These are phyloP conservation scores for Neonectria ditissima DNA, from an alignment of 2,329 filamentous ascomycete species.

Conservation along the genomic window DNA sequence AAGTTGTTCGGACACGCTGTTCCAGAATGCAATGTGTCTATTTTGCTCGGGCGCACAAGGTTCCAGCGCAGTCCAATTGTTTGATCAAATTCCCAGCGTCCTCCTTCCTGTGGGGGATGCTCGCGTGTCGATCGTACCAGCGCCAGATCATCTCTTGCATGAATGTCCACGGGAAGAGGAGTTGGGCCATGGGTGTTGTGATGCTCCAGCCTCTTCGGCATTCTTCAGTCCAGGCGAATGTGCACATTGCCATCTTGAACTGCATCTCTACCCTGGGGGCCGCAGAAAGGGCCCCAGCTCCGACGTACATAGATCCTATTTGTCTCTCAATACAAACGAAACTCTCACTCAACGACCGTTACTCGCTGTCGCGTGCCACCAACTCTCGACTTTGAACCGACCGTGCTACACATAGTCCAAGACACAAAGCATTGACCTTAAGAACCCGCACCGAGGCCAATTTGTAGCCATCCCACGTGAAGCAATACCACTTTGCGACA, in stretches of 20 bases:
- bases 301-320: not conserved
- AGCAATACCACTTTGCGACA: slow-evolving; percentile 43
- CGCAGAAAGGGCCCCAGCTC: not conserved
- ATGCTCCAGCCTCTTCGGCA: not conserved
- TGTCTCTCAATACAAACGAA: not conserved
- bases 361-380: slow-evolving; percentile 16
- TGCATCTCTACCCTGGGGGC: slow-evolving; percentile 7
- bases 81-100: slow-evolving; percentile 18
- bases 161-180: not conserved
- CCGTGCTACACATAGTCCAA: not conserved
- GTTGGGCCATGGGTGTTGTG: not conserved
- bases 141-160: slow-evolving; percentile 21
- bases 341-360: slow-evolving; percentile 19
- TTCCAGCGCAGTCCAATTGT: slow-evolving; percentile 14
- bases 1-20: not conserved
- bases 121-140: slow-evolving; percentile 33
- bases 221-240: not conserved
- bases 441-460: not conserved
- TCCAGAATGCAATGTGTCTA: not conserved
- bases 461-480: slow-evolving; percentile 37
- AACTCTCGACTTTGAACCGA: slow-evolving; percentile 7
- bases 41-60: not conserved
- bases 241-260: not conserved
- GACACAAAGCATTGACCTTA: slow-evolving; percentile 4
- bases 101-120: slow-evolving; percentile 18